phyloP scores from a whole-genome alignment of 2,329 filamentous ascomycete species.

The Ophidiomyces ophidiicola region DNA sequence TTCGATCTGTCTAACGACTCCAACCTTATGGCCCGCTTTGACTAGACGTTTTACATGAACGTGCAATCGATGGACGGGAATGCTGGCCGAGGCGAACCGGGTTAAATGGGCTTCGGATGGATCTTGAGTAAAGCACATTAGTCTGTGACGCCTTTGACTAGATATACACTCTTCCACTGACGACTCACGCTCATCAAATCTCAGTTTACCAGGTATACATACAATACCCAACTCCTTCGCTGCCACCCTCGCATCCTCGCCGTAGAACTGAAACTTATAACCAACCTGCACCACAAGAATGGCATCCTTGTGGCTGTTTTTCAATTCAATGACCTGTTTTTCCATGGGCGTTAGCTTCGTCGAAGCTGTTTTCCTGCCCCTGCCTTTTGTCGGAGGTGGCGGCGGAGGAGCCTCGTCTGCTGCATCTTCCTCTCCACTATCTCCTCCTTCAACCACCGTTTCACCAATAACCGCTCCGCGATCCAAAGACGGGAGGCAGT shows the following conservation, averaged over 20 bases:
- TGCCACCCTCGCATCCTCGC: conserved; percentile 80
- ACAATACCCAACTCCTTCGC: conserved; percentile 88
- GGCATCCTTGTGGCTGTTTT: conserved; percentile 79
- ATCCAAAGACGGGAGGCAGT: conserved; percentile 60
- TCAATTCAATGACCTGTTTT: conserved; percentile 85
- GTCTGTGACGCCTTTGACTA: conserved; percentile 10
- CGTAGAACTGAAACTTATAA: conserved; percentile 96
- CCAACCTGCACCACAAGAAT: conserved; percentile 87
- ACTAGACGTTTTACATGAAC: conserved; percentile 92
- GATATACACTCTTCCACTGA: conserved; percentile 7
- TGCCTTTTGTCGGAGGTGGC: conserved; percentile 36
- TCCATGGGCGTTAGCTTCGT: conserved; percentile 92
- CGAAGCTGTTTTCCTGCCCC: conserved; percentile 52
- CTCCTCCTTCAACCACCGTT: conserved; percentile 49
- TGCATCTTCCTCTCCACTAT: conserved; percentile 48
- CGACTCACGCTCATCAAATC: conserved; percentile 75
- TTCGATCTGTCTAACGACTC: conserved; percentile 85
- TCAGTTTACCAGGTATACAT: conserved; percentile 88
- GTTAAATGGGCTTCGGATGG: conserved; percentile 84
- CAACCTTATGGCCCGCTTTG: conserved; percentile 86
- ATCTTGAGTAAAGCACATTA: conserved; percentile 35
- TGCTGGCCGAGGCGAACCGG: conserved; percentile 88
- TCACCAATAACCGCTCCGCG: conserved; percentile 42
- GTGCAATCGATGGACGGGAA: conserved; percentile 79
- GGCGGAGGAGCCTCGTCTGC: conserved; percentile 39